These are phyloP conservation scores for Chenopodium album DNA, from an alignment of 148 eudicot species.

Conservation along the genomic window DNA sequence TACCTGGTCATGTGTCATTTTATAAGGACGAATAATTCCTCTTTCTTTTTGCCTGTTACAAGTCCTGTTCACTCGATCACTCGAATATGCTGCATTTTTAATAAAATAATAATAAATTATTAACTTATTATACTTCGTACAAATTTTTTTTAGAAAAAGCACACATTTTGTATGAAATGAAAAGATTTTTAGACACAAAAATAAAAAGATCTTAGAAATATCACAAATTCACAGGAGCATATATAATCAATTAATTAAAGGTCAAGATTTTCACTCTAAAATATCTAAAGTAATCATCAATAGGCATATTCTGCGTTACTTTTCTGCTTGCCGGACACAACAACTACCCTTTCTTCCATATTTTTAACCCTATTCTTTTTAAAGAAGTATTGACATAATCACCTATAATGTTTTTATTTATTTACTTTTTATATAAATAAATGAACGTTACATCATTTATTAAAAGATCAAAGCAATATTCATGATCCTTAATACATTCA, in stretches of 20 bases:
- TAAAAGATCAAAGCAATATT: neutral
- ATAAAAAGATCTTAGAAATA: too few relatives aligned
- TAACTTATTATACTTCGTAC: neutral
- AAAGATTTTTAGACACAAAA: too few relatives aligned
- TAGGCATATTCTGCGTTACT: neutral
- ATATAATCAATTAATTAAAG: too few relatives aligned
- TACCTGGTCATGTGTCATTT: slow-evolving; percentile 25
- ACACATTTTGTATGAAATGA: neutral
- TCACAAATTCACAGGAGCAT: too few relatives aligned
- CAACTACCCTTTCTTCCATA: neutral
- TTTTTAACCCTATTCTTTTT: neutral
- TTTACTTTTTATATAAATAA: too few relatives aligned
- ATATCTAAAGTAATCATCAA: neutral
- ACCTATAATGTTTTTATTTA: neutral
- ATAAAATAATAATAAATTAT: neutral
- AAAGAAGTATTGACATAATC: neutral
- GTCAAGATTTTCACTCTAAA: slow-evolving; percentile 1
- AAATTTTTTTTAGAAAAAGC: neutral
- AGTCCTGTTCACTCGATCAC: neutral
- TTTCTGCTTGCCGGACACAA: neutral
- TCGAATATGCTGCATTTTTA: neutral
- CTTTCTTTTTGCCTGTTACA: slow-evolving; percentile 24
- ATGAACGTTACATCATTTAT: neutral
- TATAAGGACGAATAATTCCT: slow-evolving; percentile 18
- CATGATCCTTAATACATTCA: too few relatives aligned